A percentile compares a stretch with the other conserved stretches of the same genome.
Evolutionary conservation across 495 filamentous ascomycete genomes (phyloP).

Genomic region (Sporormia fimetaria): DNA sequence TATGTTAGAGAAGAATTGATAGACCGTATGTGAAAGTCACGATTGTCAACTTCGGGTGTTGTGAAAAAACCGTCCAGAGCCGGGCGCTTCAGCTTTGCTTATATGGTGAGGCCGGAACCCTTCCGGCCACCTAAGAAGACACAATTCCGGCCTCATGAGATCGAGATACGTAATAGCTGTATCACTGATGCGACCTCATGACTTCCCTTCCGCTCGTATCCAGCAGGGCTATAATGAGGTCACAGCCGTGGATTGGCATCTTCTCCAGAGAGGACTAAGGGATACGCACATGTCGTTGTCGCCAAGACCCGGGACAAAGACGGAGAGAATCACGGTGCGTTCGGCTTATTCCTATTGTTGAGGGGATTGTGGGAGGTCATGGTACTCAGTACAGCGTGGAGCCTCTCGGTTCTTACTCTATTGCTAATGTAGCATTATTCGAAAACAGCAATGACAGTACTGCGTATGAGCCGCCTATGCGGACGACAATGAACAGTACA

Average conservation of each 20-base stretch:
- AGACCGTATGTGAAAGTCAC: neutral
- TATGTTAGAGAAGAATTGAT: neutral
- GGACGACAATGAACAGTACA: no score
- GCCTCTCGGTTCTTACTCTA: no score
- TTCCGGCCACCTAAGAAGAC: slow-evolving; percentile 29
- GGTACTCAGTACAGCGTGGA: no score
- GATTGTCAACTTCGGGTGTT: neutral
- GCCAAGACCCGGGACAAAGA: slow-evolving; percentile 18
- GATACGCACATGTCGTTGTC: slow-evolving; percentile 3
- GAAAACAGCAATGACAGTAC: no score
- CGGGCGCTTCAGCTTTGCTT: slow-evolving; percentile 19
- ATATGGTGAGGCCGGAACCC: slow-evolving; percentile 45
- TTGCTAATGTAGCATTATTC: no score
- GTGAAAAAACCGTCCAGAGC: neutral
- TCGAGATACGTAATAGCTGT: slow-evolving; percentile 23
- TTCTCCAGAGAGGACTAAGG: neutral
- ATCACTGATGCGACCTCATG: slow-evolving; percentile 9
- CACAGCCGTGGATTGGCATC: neutral
- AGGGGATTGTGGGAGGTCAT: no score
- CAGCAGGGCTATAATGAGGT: slow-evolving; percentile 9
- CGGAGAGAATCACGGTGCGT: no score
- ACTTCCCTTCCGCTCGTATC: neutral
- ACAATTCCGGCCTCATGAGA: slow-evolving; percentile 46
- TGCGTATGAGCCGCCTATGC: no score
- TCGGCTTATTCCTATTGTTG: no score